Percentiles rank a stretch among this genome's conserved stretches.
phyloP scores from a whole-genome alignment of 1,284 basidiomycete genomes.

The Vanrija humicola region DNA sequence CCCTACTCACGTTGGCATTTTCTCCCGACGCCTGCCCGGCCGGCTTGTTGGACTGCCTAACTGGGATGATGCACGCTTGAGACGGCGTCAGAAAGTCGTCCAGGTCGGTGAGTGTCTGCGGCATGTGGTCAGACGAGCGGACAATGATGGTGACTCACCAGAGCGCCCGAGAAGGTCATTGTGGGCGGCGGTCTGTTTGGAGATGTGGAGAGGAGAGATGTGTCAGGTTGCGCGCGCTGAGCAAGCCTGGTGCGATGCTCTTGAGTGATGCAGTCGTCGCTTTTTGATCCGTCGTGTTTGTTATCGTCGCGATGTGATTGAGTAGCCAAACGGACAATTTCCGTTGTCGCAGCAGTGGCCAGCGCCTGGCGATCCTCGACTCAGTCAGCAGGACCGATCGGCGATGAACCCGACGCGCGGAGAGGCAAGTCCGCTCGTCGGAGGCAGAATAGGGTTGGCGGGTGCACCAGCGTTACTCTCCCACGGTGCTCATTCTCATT shows the following conservation, averaged over 20 bases:
- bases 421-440: no score
- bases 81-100: conserved; percentile 98
- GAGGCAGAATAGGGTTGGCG: no score
- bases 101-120: conserved; percentile 65
- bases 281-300: no score
- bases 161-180: conserved; percentile 87
- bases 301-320: no score
- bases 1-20: neutral
- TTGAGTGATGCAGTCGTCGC: neutral
- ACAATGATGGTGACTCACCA: conserved; percentile 55
- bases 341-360: no score
- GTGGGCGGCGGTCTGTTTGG: neutral
- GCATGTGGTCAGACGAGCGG: neutral
- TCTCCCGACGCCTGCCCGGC: conserved; percentile 22
- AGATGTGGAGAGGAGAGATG: neutral
- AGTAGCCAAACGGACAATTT: no score
- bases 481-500: no score
- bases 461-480: no score
- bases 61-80: conserved; percentile 97
- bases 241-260: neutral
- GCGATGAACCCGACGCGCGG: no score
- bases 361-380: no score
- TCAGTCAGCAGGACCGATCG: no score
- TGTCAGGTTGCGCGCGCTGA: neutral
- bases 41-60: conserved; percentile 46